A percentile compares a stretch with the other conserved stretches of the same genome.
phyloP scores from a whole-genome alignment of 768 basidiomycete genomes.

The Tylopilus rubrobrunneus region DNA sequence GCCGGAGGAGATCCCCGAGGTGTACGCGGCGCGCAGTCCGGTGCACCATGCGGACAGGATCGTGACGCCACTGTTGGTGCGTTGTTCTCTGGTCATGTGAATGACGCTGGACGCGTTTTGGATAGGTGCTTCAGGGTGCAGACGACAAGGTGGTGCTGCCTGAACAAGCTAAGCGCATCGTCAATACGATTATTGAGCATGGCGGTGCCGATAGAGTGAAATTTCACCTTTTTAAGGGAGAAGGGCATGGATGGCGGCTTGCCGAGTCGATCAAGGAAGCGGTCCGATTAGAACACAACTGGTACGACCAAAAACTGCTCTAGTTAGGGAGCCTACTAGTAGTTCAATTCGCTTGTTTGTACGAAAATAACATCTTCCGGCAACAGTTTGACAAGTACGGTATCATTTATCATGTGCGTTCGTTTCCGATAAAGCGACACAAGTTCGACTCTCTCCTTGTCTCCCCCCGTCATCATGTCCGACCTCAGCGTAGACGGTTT shows the following conservation, averaged over 20 bases:
- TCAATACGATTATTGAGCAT: slow-evolving; percentile 20
- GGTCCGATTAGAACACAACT: slow-evolving; percentile 32
- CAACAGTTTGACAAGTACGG: neutral
- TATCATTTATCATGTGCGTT: slow-evolving; percentile 6
- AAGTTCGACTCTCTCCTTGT: neutral
- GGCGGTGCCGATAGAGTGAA: slow-evolving; percentile 29
- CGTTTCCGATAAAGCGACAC: neutral
- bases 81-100: slow-evolving; percentile 11
- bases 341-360: too few relatives aligned
- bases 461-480: slow-evolving; percentile 45
- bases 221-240: slow-evolving; percentile 40
- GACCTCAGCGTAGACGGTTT: slow-evolving; percentile 73
- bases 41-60: slow-evolving; percentile 61
- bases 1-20: slow-evolving; percentile 46
- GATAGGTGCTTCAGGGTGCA: slow-evolving; percentile 66
- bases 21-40: slow-evolving; percentile 60
- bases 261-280: slow-evolving; percentile 35
- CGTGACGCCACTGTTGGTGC: slow-evolving; percentile 56
- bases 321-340: neutral
- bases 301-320: slow-evolving; percentile 29
- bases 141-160: slow-evolving; percentile 64
- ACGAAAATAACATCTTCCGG: too few relatives aligned
- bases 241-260: slow-evolving; percentile 41
- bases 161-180: slow-evolving; percentile 46
- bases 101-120: neutral